Conservation (phyloP, 1,284 basidiomycete species). For the Cutaneotrichosporon arboriforme region DNA sequence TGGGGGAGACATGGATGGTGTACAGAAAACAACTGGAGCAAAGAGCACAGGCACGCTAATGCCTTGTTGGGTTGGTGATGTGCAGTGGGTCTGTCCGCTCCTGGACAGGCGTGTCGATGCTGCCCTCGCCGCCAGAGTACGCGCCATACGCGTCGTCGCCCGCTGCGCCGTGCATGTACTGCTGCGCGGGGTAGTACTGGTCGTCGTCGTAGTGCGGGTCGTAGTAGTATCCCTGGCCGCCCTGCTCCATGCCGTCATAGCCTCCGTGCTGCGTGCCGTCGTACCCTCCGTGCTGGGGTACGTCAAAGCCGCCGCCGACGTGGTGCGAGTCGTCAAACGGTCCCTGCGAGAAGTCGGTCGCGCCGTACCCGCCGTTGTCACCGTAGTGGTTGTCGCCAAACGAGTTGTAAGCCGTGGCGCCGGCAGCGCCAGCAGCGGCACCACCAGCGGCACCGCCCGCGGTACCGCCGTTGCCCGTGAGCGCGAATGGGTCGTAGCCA, state of each 20-base stretch:
- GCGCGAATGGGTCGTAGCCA: slow-evolving; percentile 44
- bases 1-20: too few relatives aligned
- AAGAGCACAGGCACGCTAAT: neutral
- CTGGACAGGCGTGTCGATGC: slow-evolving; percentile 26
- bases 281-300: slow-evolving; percentile 8
- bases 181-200: slow-evolving; percentile 19
- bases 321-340: slow-evolving; percentile 10
- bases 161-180: neutral
- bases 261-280: slow-evolving; percentile 10
- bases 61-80: slow-evolving; percentile 17
- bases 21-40: too few relatives aligned
- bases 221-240: slow-evolving; percentile 40
- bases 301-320: neutral
- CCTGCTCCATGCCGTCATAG: slow-evolving; percentile 14
- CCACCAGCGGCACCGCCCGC: slow-evolving; percentile 5
- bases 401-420: slow-evolving; percentile 18
- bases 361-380: neutral
- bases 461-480: slow-evolving; percentile 15
- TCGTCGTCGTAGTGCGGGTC: slow-evolving; percentile 24
- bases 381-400: too few relatives aligned
- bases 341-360: slow-evolving; percentile 9
- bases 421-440: slow-evolving; percentile 16
- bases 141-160: slow-evolving; percentile 21
- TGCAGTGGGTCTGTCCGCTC: slow-evolving; percentile 29
- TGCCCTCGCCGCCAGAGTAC: slow-evolving; percentile 22